phyloP scores from a whole-genome alignment of 2,329 filamentous ascomycete species.

The Aspergillus unguis region DNA sequence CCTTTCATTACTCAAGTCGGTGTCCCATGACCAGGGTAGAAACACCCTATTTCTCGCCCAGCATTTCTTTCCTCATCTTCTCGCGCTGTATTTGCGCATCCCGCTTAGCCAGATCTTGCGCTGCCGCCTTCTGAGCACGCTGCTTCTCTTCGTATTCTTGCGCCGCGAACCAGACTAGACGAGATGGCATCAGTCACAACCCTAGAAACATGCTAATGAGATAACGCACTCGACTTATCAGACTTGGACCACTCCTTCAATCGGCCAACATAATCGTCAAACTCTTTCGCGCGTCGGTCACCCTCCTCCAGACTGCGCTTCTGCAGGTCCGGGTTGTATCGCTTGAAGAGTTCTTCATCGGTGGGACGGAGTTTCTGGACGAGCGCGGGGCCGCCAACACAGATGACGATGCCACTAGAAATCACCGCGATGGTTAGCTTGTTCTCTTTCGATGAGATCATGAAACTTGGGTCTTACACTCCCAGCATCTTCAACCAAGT shows the following conservation, averaged over 20 bases:
- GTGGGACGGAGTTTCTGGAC: constrained; percentile 70
- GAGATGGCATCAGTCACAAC: background rate
- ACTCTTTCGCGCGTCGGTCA: constrained; percentile 74
- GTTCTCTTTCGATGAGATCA: background rate
- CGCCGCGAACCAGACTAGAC: constrained; percentile 40
- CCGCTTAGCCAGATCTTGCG: constrained; percentile 28
- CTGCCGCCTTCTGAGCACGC: constrained; percentile 23
- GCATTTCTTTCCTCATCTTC: constrained; percentile 40
- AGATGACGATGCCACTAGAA: constrained; percentile 65
- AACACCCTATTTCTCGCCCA: constrained; percentile 31
- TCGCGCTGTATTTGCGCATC: constrained; percentile 34
- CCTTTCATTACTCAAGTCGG: background rate
- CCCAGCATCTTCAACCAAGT: constrained; percentile 66
- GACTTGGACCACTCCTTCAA: constrained; percentile 88
- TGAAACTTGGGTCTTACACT: constrained; percentile 51
- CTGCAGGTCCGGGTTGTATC: constrained; percentile 93
- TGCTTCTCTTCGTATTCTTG: constrained; percentile 35
- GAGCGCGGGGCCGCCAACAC: constrained; percentile 80
- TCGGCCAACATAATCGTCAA: constrained; percentile 78
- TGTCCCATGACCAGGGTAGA: background rate
- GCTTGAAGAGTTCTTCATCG: constrained; percentile 85
- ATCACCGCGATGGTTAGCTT: background rate
- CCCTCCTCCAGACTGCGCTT: constrained; percentile 79
- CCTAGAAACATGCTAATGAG: background rate
- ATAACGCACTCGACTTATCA: constrained; percentile 73